Evolutionary conservation across 1,139 yeast species (phyloP).

Genomic region (Wickerhamomyces sp.): DNA sequence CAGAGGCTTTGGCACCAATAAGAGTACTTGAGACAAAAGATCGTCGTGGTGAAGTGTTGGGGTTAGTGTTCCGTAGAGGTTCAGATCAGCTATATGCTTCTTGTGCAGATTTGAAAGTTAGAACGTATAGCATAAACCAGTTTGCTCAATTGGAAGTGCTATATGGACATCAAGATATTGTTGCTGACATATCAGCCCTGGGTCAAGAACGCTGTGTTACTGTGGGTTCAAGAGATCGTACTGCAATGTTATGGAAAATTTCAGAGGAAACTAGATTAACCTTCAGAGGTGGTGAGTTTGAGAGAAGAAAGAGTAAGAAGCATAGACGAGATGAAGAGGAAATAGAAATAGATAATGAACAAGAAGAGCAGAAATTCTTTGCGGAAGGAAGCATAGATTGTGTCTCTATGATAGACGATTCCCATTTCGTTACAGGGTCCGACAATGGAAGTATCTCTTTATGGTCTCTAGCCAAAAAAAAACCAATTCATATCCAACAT

Average conservation of each 20-base stretch:
- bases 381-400: conserved; percentile 90
- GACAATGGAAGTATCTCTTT: conserved; percentile 86
- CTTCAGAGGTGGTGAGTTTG: conserved; percentile 83
- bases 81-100: conserved; percentile 88
- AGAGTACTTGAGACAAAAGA: conserved; percentile 73
- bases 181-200: conserved; percentile 74
- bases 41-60: conserved; percentile 64
- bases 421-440: conserved; percentile 89
- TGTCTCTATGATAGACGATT: conserved; percentile 87
- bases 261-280: conserved; percentile 92
- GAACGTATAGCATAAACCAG: conserved; percentile 84
- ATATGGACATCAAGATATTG: conserved; percentile 93
- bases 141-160: conserved; percentile 84
- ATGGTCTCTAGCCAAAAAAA: conserved; percentile 90
- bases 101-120: conserved; percentile 85
- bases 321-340: conserved; percentile 29
- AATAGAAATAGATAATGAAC: conserved; percentile 27
- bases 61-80: conserved; percentile 72
- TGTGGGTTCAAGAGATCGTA: conserved; percentile 91
- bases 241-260: conserved; percentile 95
- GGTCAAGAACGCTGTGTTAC: conserved; percentile 89
- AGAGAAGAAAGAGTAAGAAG: conserved; percentile 39
- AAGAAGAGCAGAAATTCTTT: conserved; percentile 37
- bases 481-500: conserved; percentile 68
- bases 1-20: conserved; percentile 69